Evolutionary conservation across 345 rosid species (phyloP).

Genomic region (Brassica cretica): DNA sequence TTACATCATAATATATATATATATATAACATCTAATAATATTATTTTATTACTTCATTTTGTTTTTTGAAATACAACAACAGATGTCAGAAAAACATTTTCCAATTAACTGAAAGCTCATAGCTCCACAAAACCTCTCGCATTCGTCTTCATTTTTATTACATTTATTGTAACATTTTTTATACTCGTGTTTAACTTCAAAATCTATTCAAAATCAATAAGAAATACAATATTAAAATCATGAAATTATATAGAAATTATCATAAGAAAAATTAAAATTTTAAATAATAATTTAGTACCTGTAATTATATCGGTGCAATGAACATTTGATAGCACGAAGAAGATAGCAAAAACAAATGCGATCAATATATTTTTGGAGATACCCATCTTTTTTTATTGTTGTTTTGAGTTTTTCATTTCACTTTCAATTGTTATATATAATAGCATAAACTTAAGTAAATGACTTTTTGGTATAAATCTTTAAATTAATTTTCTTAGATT

Average conservation of each 20-base stretch:
- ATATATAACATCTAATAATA: background rate
- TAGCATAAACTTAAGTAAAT: background rate
- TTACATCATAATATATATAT: background rate
- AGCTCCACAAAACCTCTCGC: background rate
- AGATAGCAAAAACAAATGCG: background rate
- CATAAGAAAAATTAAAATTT: background rate
- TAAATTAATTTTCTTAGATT: background rate
- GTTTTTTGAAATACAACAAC: background rate
- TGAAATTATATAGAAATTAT: too few relatives aligned
- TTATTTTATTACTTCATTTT: too few relatives aligned
- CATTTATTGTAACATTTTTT: background rate
- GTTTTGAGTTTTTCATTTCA: background rate
- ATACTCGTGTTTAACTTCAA: background rate
- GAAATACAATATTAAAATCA: background rate
- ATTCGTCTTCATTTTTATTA: background rate
- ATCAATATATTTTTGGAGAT: background rate
- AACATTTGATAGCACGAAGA: background rate
- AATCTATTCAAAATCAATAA: background rate
- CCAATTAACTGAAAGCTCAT: background rate
- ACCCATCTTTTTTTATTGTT: background rate
- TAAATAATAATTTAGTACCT: background rate
- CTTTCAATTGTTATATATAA: background rate
- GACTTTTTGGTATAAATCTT: background rate
- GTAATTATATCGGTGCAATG: background rate
- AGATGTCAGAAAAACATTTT: background rate